Evolutionary conservation across 2,329 filamentous ascomycete genomes (phyloP).

Genomic region (Boeremia exigua): DNA sequence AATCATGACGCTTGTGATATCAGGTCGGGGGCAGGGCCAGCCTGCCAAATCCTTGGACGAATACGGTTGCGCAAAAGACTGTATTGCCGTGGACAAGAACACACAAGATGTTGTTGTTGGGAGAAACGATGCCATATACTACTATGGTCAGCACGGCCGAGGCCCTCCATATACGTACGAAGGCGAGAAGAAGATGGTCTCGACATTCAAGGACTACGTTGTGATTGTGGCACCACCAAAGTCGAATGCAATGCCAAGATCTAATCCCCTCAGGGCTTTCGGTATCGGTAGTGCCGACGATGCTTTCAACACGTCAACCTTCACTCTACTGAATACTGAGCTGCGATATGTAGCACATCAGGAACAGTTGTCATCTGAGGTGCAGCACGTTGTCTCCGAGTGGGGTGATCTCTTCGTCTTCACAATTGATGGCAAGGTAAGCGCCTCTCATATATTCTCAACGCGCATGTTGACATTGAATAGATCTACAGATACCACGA

Average conservation of each 20-base stretch:
- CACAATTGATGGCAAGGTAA: conserved; percentile 87
- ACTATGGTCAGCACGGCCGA: conserved; percentile 83
- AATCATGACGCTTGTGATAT: conserved; percentile 85
- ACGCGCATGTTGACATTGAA: conserved; percentile 17
- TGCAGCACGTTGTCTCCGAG: conserved; percentile 80
- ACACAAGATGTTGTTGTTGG: conserved; percentile 90
- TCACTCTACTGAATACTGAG: conserved; percentile 90
- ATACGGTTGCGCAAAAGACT: conserved; percentile 87
- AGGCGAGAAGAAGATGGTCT: conserved; percentile 82
- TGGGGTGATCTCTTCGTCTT: conserved; percentile 95
- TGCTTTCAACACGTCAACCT: conserved; percentile 84
- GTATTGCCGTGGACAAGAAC: conserved; percentile 84
- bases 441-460: conserved; percentile 11
- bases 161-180: conserved; percentile 92
- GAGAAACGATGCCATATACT: conserved; percentile 93
- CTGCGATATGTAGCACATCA: conserved; percentile 89
- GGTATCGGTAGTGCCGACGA: conserved; percentile 75
- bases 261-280: conserved; percentile 73
- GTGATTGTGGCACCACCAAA: conserved; percentile 82
- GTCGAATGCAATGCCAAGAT: conserved; percentile 58
- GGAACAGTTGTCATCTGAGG: conserved; percentile 80
- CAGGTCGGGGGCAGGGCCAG: conserved; percentile 86
- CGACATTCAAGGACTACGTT: conserved; percentile 83
- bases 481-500: conserved; percentile 88
- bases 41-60: conserved; percentile 89